Percentiles rank a stretch among this genome's conserved stretches.
These are phyloP conservation scores for Penicillium canescens DNA, from an alignment of 495 filamentous ascomycete genomes.

Conservation along the genomic window DNA sequence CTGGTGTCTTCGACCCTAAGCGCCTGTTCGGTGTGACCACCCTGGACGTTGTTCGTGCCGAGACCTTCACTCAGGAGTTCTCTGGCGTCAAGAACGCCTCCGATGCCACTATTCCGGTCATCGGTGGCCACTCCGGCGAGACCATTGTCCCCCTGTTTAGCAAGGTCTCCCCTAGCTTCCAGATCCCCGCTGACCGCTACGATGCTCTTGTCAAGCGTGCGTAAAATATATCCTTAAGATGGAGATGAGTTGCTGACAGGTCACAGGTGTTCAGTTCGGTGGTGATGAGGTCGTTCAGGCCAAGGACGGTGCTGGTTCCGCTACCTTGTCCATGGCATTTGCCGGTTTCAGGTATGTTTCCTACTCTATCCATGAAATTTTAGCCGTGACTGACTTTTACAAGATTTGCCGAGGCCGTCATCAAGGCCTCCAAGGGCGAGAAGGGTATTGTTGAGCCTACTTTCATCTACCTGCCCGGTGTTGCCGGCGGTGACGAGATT, in stretches of 20 bases:
- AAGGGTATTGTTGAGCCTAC: slow-evolving; percentile 91
- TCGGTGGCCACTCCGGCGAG: slow-evolving; percentile 95
- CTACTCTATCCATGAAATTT: not conserved
- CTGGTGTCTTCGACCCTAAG: slow-evolving; percentile 89
- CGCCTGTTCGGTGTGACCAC: slow-evolving; percentile 98
- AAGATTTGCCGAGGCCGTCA: slow-evolving; percentile 88
- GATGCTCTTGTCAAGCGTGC: slow-evolving; percentile 82
- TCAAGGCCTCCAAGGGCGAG: slow-evolving; percentile 85
- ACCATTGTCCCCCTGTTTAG: slow-evolving; percentile 98
- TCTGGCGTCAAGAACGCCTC: slow-evolving; percentile 79
- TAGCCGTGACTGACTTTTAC: slow-evolving; percentile 25
- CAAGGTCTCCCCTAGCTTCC: slow-evolving; percentile 74
- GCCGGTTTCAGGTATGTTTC: slow-evolving; percentile 80
- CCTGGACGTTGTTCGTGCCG: slow-evolving; percentile 94
- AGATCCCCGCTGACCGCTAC: slow-evolving; percentile 83
- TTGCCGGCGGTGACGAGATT: slow-evolving; percentile 83
- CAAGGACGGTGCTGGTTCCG: slow-evolving; percentile 93
- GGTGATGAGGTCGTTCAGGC: slow-evolving; percentile 98
- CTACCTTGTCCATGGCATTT: slow-evolving; percentile 96
- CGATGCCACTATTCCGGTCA: slow-evolving; percentile 81
- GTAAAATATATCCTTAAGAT: slow-evolving; percentile 18
- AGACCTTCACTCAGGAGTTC: slow-evolving; percentile 91
- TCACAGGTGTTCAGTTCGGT: slow-evolving; percentile 85
- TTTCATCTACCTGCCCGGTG: slow-evolving; percentile 89
- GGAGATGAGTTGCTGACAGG: slow-evolving; percentile 6